phyloP scores from a whole-genome alignment of 1,284 basidiomycete species.

The Macrocybe sp. region DNA sequence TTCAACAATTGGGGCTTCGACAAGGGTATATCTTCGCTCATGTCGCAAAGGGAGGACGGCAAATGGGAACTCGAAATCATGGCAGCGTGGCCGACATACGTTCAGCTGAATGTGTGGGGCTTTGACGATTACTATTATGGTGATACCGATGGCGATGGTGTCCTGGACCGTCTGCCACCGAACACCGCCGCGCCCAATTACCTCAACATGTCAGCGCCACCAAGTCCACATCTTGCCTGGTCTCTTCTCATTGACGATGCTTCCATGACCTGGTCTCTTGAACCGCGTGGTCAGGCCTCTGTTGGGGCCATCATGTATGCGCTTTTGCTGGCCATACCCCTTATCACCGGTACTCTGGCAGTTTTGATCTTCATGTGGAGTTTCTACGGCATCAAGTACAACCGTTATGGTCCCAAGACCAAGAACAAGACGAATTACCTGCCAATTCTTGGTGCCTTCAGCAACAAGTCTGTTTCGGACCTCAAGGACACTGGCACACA shows the following conservation, averaged over 20 bases:
- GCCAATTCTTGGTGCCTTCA: constrained; percentile 65
- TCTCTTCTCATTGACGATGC: constrained; percentile 74
- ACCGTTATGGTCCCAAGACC: constrained; percentile 82
- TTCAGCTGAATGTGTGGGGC: constrained; percentile 85
- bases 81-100: constrained; percentile 81
- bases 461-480: constrained; percentile 63
- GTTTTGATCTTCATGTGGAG: constrained; percentile 89
- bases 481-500: constrained; percentile 45
- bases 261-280: constrained; percentile 69
- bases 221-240: constrained; percentile 81
- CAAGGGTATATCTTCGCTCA: constrained; percentile 65
- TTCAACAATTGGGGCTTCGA: constrained; percentile 93
- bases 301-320: constrained; percentile 84
- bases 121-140: constrained; percentile 91
- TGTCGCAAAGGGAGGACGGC: constrained; percentile 58
- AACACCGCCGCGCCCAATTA: constrained; percentile 83
- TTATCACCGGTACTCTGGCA: constrained; percentile 79
- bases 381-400: constrained; percentile 93
- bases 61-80: constrained; percentile 81
- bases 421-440: constrained; percentile 69
- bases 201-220: constrained; percentile 84
- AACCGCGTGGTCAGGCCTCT: constrained; percentile 76
- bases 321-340: constrained; percentile 73
- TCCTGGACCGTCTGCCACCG: constrained; percentile 85
- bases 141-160: constrained; percentile 80